A percentile compares a stretch with the other conserved stretches of the same genome.
Evolutionary conservation across 352 stramenopile species (phyloP).

Genomic region (Phytophthora crassamura): DNA sequence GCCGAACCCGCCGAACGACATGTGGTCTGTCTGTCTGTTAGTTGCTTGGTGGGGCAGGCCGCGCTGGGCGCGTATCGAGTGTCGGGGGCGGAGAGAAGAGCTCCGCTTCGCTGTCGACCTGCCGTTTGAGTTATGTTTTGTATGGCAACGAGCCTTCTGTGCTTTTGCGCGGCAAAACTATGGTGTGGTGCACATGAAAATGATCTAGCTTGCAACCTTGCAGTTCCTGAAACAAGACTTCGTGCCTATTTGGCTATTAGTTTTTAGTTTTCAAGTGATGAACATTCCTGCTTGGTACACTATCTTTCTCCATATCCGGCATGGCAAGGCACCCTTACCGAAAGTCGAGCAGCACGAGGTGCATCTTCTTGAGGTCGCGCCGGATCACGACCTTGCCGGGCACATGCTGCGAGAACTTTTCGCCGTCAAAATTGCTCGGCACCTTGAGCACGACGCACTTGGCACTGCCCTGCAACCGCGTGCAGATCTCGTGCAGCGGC

Average conservation of each 20-base stretch:
- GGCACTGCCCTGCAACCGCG: slow-evolving; percentile 46
- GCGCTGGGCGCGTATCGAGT: slow-evolving; percentile 3
- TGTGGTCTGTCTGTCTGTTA: slow-evolving; percentile 17
- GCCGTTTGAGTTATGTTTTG: slow-evolving; percentile 36
- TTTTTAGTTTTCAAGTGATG: not conserved
- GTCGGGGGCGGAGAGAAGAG: not conserved
- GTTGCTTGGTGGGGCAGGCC: slow-evolving; percentile 9
- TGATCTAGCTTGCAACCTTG: not conserved
- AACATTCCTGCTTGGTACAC: not conserved
- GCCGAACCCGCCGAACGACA: slow-evolving; percentile 66
- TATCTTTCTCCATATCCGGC: too few species aligned
- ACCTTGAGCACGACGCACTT: slow-evolving; percentile 83
- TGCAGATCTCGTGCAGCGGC: slow-evolving; percentile 72
- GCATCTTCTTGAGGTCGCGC: slow-evolving; percentile 84
- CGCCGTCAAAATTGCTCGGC: slow-evolving; percentile 82
- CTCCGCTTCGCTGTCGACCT: slow-evolving; percentile 12
- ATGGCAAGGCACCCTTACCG: slow-evolving; percentile 17
- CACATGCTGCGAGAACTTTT: slow-evolving; percentile 69
- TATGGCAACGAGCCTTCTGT: slow-evolving; percentile 18
- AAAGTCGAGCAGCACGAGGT: slow-evolving; percentile 74
- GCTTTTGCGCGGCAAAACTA: slow-evolving; percentile 15
- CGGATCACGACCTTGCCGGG: slow-evolving; percentile 63
- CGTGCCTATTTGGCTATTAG: too few species aligned
- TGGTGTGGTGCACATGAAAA: slow-evolving; percentile 24
- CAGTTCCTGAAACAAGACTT: not conserved